Conservation (phyloP, 768 basidiomycete species). For the Pisolithus orientalis region DNA sequence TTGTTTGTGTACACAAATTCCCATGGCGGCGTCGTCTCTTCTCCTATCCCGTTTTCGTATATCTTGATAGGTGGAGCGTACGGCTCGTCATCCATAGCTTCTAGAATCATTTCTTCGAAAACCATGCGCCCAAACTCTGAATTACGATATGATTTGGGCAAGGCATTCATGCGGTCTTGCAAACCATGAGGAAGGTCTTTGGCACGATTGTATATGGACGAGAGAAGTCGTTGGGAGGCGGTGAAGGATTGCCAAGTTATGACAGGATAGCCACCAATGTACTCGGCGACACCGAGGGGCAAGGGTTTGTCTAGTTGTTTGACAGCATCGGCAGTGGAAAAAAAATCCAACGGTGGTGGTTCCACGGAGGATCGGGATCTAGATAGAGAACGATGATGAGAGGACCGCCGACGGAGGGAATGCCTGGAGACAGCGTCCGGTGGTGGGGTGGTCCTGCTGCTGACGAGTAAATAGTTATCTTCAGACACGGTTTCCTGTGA, state of each 20-base stretch:
- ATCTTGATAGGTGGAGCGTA: conserved; percentile 63
- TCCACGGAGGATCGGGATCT: neutral
- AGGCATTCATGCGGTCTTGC: conserved; percentile 60
- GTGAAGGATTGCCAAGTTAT: conserved; percentile 19
- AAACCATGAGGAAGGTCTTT: conserved; percentile 55
- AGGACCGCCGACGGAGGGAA: neutral
- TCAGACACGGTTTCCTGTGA: neutral
- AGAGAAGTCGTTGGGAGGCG: conserved; percentile 9
- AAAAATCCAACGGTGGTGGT: neutral
- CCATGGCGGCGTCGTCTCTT: conserved; percentile 68
- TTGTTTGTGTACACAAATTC: conserved; percentile 86
- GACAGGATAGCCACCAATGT: conserved; percentile 7
- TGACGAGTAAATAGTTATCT: neutral
- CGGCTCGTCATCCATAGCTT: conserved; percentile 62
- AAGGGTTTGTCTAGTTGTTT: neutral
- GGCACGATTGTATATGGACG: conserved; percentile 26
- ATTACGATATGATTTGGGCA: conserved; percentile 34
- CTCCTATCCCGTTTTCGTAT: conserved; percentile 55
- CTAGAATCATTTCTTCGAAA: conserved; percentile 59
- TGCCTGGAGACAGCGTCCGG: neutral
- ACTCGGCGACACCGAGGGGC: neutral
- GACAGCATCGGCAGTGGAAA: neutral
- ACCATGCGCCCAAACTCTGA: conserved; percentile 42
- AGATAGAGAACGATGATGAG: neutral
- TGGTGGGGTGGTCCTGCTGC: neutral